Conservation (phyloP, 768 basidiomycete species). For the Sarcodon aspratus region DNA sequence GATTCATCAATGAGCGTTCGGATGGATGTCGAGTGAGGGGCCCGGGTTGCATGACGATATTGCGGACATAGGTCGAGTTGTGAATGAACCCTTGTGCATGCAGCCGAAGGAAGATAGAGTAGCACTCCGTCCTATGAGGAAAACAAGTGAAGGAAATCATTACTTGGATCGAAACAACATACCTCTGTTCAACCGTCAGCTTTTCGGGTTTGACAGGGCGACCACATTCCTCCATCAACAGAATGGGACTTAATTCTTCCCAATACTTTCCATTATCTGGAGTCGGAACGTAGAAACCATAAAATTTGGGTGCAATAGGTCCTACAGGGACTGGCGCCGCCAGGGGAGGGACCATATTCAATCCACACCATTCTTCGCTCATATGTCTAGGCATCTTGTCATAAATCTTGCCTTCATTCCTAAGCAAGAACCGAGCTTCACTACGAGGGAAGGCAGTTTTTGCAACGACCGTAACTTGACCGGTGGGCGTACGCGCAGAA, state of each 20-base stretch:
- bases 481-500: slow-evolving; percentile 11
- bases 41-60: slow-evolving; percentile 32
- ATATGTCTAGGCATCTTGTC: slow-evolving; percentile 31
- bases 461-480: slow-evolving; percentile 15
- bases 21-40: slow-evolving; percentile 22
- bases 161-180: neutral
- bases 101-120: slow-evolving; percentile 27
- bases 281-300: slow-evolving; percentile 40
- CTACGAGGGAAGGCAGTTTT: slow-evolving; percentile 10
- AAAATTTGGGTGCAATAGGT: slow-evolving; percentile 51
- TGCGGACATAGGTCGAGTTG: slow-evolving; percentile 28
- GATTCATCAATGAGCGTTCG: slow-evolving; percentile 14
- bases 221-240: slow-evolving; percentile 39
- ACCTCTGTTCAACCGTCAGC: slow-evolving; percentile 13
- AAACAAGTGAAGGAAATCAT: neutral
- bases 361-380: slow-evolving; percentile 39
- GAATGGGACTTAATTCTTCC: slow-evolving; percentile 22
- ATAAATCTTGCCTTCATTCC: slow-evolving; percentile 33
- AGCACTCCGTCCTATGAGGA: slow-evolving; percentile 12
- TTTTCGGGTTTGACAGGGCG: slow-evolving; percentile 15
- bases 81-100: slow-evolving; percentile 28
- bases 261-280: slow-evolving; percentile 4
- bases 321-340: slow-evolving; percentile 32
- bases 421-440: slow-evolving; percentile 10
- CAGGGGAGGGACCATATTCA: slow-evolving; percentile 30